phyloP scores from a whole-genome alignment of 1,284 basidiomycete genomes.

The Ustilago hordei region DNA sequence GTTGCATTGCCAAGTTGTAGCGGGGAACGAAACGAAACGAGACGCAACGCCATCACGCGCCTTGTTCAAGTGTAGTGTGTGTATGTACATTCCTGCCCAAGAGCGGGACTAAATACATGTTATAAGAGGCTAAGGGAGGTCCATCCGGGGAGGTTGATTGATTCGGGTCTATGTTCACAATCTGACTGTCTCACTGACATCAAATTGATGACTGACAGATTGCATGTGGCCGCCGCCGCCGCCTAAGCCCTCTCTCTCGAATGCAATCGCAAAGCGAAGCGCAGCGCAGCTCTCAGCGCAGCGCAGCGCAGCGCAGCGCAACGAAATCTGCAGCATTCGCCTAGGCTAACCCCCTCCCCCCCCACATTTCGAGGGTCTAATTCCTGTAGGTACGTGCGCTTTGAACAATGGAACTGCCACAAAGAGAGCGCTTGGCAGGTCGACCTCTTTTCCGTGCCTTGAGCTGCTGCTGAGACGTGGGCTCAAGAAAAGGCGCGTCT shows the following conservation, averaged over 20 bases:
- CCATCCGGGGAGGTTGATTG: no score
- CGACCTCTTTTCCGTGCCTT: no score
- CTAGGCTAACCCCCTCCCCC: no score
- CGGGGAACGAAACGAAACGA: not conserved
- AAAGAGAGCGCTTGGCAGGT: no score
- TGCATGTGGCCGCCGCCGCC: not conserved
- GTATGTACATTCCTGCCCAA: no score
- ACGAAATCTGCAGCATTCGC: no score
- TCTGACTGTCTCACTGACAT: not conserved
- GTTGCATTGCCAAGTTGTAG: not conserved
- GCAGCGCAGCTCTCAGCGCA: not conserved
- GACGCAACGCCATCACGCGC: not conserved
- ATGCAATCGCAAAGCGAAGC: not conserved
- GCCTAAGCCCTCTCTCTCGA: not conserved
- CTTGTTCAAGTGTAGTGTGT: no score
- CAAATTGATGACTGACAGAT: not conserved
- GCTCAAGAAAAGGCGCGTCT: not conserved
- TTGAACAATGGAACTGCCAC: no score
- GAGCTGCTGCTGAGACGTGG: not conserved
- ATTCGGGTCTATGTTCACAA: not conserved
- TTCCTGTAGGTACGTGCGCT: no score
- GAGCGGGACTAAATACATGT: no score
- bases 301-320: not conserved
- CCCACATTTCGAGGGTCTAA: conserved; percentile 4
- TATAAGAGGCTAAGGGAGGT: no score